Conservation (phyloP, 495 filamentous ascomycete species). For the Hypoxylon cercidicola region DNA sequence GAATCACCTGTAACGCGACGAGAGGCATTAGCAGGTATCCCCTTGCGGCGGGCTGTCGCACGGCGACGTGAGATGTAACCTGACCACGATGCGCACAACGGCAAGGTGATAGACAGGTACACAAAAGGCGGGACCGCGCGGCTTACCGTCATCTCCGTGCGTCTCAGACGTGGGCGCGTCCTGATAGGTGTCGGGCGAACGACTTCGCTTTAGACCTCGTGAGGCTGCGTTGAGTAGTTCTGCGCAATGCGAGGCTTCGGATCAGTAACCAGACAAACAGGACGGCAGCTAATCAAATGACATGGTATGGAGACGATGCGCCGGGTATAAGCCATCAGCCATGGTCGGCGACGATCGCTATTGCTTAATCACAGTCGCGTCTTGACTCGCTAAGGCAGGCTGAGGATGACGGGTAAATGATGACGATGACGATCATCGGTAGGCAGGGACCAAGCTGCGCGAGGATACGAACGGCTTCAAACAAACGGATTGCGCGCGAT, state of each 20-base stretch:
- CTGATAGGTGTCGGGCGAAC: slow-evolving; percentile 82
- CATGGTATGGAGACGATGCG: slow-evolving; percentile 43
- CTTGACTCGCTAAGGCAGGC: slow-evolving; percentile 29
- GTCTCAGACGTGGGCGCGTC: slow-evolving; percentile 68
- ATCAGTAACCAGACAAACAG: slow-evolving; percentile 40
- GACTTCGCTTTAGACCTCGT: slow-evolving; percentile 91
- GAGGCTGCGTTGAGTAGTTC: slow-evolving; percentile 56
- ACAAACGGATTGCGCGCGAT: no score
- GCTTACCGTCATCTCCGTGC: slow-evolving; percentile 86
- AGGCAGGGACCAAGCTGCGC: slow-evolving; percentile 12
- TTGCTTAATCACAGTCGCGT: slow-evolving; percentile 38
- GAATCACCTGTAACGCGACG: slow-evolving; percentile 58
- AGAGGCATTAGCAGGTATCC: slow-evolving; percentile 51
- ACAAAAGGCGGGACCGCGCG: slow-evolving; percentile 53
- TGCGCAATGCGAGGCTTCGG: slow-evolving; percentile 37
- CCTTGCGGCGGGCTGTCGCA: slow-evolving; percentile 49
- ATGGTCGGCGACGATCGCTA: slow-evolving; percentile 26
- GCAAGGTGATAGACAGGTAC: slow-evolving; percentile 48
- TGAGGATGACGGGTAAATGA: slow-evolving; percentile 41
- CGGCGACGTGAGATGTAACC: slow-evolving; percentile 46
- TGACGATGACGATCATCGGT: slow-evolving; percentile 42
- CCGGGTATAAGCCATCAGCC: slow-evolving; percentile 30
- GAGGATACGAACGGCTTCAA: background rate
- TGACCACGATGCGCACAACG: slow-evolving; percentile 45
- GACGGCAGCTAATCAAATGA: slow-evolving; percentile 33